These are phyloP conservation scores for Dianthus caryophyllus DNA, from an alignment of 148 eudicot genomes.

Conservation along the genomic window DNA sequence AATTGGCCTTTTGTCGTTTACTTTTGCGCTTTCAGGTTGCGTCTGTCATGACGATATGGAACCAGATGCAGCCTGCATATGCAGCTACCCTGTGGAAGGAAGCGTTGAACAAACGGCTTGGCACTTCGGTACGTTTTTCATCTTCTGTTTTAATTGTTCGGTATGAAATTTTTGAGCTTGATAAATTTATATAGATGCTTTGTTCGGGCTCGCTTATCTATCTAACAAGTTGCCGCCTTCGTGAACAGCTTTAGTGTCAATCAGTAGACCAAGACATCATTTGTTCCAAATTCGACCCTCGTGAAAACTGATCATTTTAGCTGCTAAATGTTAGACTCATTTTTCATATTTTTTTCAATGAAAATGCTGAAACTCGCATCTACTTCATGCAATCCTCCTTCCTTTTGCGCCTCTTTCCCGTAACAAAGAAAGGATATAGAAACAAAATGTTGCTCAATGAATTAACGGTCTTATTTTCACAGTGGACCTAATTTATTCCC, in stretches of 20 bases:
- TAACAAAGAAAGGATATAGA: neutral
- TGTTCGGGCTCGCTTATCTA: too few species aligned
- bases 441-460: neutral
- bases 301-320: neutral
- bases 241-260: too few species aligned
- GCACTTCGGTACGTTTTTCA: conserved; percentile 54
- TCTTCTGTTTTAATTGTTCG: neutral
- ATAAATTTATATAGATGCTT: too few species aligned
- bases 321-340: neutral
- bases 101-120: conserved; percentile 90
- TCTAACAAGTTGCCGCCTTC: too few species aligned
- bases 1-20: neutral
- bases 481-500: neutral
- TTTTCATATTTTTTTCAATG: neutral
- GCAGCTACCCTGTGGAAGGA: conserved; percentile 95
- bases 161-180: too few species aligned
- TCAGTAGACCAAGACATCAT: too few species aligned
- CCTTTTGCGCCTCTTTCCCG: neutral
- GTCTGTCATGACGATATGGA: conserved; percentile 93
- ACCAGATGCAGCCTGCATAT: conserved; percentile 73
- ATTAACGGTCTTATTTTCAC: neutral
- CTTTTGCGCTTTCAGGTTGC: conserved; percentile 53
- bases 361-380: neutral
- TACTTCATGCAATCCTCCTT: neutral
- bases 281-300: too few species aligned